A percentile compares a stretch with the other conserved stretches of the same genome.
Conservation (phyloP, 1,139 yeast genomes). For the Starmera stellimalicola region DNA sequence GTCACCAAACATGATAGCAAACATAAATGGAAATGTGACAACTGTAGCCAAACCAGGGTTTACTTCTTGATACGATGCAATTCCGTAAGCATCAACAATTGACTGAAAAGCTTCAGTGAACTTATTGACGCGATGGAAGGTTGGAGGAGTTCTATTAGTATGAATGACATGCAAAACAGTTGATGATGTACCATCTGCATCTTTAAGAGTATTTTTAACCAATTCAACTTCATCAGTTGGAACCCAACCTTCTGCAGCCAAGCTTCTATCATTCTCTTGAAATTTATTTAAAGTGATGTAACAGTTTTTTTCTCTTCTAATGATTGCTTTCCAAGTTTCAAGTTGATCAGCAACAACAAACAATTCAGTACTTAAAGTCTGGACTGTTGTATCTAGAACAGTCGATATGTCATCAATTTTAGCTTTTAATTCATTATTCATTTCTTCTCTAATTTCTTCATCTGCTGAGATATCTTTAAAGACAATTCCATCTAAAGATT, state of each 20-base stretch:
- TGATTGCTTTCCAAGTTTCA: conserved; percentile 57
- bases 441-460: conserved; percentile 19
- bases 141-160: conserved; percentile 68
- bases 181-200: conserved; percentile 36
- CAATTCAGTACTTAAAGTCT: conserved; percentile 58
- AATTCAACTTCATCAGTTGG: conserved; percentile 46
- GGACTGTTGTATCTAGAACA: conserved; percentile 46
- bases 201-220: conserved; percentile 26
- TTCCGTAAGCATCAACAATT: conserved; percentile 75
- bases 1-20: conserved; percentile 86
- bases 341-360: conserved; percentile 59
- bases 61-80: conserved; percentile 68
- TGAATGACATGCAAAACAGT: conserved; percentile 57
- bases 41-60: conserved; percentile 76
- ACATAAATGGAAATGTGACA: conserved; percentile 78
- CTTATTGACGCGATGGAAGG: conserved; percentile 68
- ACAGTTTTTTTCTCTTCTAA: conserved; percentile 64
- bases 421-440: conserved; percentile 31
- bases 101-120: conserved; percentile 70
- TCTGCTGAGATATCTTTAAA: conserved; percentile 22
- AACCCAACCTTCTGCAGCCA: conserved; percentile 76
- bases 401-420: conserved; percentile 49
- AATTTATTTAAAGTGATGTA: conserved; percentile 58
- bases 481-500: conserved; percentile 56
- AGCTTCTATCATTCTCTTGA: conserved; percentile 54